Conservation (phyloP, 1,284 basidiomycete species). For the Tilletia horrida region DNA sequence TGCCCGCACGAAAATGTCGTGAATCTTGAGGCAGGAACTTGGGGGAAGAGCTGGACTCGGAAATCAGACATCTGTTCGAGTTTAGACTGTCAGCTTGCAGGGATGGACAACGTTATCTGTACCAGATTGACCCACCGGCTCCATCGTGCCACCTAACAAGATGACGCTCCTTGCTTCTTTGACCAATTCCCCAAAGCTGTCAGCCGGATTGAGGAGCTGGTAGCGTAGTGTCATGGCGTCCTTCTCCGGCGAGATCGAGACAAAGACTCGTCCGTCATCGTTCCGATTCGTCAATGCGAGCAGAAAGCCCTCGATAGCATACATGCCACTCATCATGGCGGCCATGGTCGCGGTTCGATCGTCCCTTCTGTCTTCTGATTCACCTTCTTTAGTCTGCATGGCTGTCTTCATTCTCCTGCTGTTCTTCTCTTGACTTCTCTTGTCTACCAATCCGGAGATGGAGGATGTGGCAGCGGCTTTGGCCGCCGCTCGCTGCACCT, state of each 20-base stretch:
- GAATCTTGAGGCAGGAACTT: conserved; percentile 65
- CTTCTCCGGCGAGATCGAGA: conserved; percentile 28
- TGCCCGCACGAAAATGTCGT: conserved; percentile 85
- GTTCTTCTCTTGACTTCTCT: conserved; percentile 35
- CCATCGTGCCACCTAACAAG: conserved; percentile 95
- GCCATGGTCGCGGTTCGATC: conserved; percentile 21
- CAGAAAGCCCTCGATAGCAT: conserved; percentile 79
- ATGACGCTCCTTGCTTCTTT: conserved; percentile 76
- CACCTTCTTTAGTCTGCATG: not conserved
- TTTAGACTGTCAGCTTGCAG: too few species aligned
- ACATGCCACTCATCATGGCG: conserved; percentile 69
- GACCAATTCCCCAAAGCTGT: conserved; percentile 77
- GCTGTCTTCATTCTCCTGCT: not conserved
- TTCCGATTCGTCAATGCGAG: conserved; percentile 74
- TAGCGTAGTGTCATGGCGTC: conserved; percentile 65
- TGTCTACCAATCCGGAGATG: conserved; percentile 53
- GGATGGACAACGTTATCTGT: conserved; percentile 53
- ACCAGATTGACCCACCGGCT: conserved; percentile 63
- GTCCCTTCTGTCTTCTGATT: not conserved
- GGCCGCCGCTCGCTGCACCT: conserved; percentile 28
- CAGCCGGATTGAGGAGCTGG: conserved; percentile 88
- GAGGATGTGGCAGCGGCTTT: conserved; percentile 66
- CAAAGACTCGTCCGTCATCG: conserved; percentile 65
- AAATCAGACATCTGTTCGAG: conserved; percentile 77
- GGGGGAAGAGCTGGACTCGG: conserved; percentile 73